Evolutionary conservation across 306 rosid genomes (phyloP).

Genomic region (Heteromeles arbutifolia): DNA sequence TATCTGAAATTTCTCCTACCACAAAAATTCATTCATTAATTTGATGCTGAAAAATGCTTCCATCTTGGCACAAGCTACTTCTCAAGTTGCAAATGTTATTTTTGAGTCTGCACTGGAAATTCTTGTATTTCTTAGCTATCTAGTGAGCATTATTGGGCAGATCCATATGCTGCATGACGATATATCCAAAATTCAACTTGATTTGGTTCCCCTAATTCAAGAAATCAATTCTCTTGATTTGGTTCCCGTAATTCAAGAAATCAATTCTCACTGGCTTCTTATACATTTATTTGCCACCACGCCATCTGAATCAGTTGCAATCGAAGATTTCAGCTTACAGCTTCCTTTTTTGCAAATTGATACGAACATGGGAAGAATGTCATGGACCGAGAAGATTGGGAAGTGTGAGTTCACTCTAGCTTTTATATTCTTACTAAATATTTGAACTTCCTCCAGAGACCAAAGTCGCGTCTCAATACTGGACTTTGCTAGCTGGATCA

Average conservation of each 20-base stretch:
- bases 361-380: conserved; percentile 46
- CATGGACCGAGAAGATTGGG: conserved; percentile 75
- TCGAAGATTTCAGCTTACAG: conserved; percentile 80
- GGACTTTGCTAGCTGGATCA: conserved; percentile 75
- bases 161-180: conserved; percentile 61
- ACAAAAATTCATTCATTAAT: conserved; percentile 37
- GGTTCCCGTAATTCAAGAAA: conserved; percentile 86
- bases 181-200: conserved; percentile 59
- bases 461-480: conserved; percentile 23
- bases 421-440: conserved; percentile 52
- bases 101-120: conserved; percentile 82
- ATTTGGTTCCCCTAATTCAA: conserved; percentile 75
- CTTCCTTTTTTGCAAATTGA: conserved; percentile 83
- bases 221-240: too few species aligned
- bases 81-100: conserved; percentile 83
- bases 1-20: conserved; percentile 84
- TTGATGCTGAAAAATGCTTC: conserved; percentile 49
- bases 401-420: conserved; percentile 75
- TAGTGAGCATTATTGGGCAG: conserved; percentile 76
- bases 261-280: conserved; percentile 72
- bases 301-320: conserved; percentile 60
- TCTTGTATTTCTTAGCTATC: conserved; percentile 73
- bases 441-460: conserved; percentile 41
- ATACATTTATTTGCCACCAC: conserved; percentile 69
- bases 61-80: conserved; percentile 66